Evolutionary conservation across 495 filamentous ascomycete species (phyloP).

Genomic region (Talaromyces trachyspermus): DNA sequence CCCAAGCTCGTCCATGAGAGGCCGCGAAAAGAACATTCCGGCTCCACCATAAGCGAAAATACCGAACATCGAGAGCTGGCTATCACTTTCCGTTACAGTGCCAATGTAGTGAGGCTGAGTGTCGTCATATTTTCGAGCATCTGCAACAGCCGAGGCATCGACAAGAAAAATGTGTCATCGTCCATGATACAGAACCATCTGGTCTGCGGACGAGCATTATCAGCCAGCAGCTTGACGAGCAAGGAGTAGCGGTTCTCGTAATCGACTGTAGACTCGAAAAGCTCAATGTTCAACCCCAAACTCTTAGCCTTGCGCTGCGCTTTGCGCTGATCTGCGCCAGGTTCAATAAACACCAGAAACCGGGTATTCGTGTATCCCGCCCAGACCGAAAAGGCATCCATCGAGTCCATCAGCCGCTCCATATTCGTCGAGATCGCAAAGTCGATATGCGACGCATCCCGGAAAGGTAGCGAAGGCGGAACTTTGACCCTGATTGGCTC

Average conservation of each 20-base stretch:
- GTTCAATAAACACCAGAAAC: slow-evolving; percentile 47
- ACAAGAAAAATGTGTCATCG: slow-evolving; percentile 63
- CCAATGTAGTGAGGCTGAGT: slow-evolving; percentile 46
- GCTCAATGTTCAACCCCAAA: slow-evolving; percentile 43
- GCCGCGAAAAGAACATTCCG: slow-evolving; percentile 50
- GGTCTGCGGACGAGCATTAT: slow-evolving; percentile 38
- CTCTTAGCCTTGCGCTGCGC: slow-evolving; percentile 31
- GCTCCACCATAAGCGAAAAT: slow-evolving; percentile 54
- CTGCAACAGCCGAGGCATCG: slow-evolving; percentile 39
- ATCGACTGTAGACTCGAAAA: slow-evolving; percentile 42
- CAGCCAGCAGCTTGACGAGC: slow-evolving; percentile 44
- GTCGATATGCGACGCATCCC: slow-evolving; percentile 46
- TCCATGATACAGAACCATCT: slow-evolving; percentile 58
- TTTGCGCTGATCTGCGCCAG: slow-evolving; percentile 30
- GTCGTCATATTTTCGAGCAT: slow-evolving; percentile 41
- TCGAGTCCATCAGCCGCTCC: slow-evolving; percentile 46
- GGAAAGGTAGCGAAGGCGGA: slow-evolving; percentile 20
- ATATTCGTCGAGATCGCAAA: slow-evolving; percentile 57
- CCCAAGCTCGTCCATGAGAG: slow-evolving; percentile 35
- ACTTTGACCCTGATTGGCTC: slow-evolving; percentile 28
- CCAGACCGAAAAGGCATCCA: slow-evolving; percentile 55
- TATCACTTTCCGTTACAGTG: slow-evolving; percentile 46
- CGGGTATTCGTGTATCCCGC: slow-evolving; percentile 46
- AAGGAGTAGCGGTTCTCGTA: slow-evolving; percentile 54
- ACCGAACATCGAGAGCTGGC: slow-evolving; percentile 41